Base-by-base conservation (phyloP, 495 filamentous ascomycete species). In the Chaetomium fimeti region DNA sequence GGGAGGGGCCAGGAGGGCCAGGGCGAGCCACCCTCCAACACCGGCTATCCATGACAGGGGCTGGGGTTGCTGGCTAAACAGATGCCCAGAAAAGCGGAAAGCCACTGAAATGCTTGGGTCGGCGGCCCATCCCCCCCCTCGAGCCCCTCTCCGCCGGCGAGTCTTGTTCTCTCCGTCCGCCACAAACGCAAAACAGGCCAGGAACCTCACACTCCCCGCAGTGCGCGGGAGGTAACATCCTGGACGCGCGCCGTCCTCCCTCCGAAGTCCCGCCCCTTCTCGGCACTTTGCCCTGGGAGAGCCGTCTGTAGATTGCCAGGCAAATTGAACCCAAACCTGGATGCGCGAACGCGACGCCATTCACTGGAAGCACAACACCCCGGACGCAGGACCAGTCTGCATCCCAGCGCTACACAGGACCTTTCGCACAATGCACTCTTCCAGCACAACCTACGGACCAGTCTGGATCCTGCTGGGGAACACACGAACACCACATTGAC, bases 281-380 rank as follows among this genome's bases (percentile, higher is more conserved):
- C 52, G 59, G 60, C 67, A 61, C 47, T 64, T 66, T 65, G 18
- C 47, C 28, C 47, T 47, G 55, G 52, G 32, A 52, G 64, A 57
- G 28, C 64, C 56, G 57, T 28, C 51, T 43, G 52, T 61, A 63
- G 51, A 63, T 63, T 62, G 53, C 36, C 16, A 28, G 15, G 12
- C 55, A 66, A 66, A 66, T 36, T 61, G 48, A 61, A 57, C 22
- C 48, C 7, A 20, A 18, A 47, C 18, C 43, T 45, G 13, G 42
- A 63, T 20, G 47, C 42, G 57, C 55, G 52, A 36, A 43, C 49
- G 43, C 59, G 20, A 60, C 36, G 56, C 62, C 38, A 38, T 28
- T 7, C 32, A 12, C 32, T n/a, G n/a, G n/a, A 51, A 22, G 49
- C 48, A 60, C 48, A 36, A 27, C 57, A 57, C 54, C 45, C 27